Evolutionary conservation across 2,329 filamentous ascomycete species (phyloP).

Genomic region (Fusarium gaditjirri): DNA sequence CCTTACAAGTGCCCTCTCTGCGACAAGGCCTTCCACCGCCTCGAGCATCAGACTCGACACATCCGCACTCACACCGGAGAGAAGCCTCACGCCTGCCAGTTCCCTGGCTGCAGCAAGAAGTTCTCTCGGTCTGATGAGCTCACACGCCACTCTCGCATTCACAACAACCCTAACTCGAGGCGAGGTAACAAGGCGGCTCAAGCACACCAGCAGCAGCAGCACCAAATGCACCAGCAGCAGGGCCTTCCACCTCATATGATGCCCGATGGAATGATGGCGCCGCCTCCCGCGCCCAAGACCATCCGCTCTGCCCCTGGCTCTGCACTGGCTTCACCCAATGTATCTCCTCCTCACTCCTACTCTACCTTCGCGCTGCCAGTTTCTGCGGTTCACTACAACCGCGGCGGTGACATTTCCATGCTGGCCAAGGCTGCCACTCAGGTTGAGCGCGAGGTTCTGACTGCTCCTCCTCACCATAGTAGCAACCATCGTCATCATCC

Average conservation of each 20-base stretch:
- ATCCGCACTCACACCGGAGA: conserved; percentile 98
- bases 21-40: conserved; percentile 97
- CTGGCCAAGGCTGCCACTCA: conserved; percentile 70
- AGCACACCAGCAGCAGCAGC: conserved; percentile 52
- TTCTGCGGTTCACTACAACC: conserved; percentile 61
- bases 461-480: conserved; percentile 54
- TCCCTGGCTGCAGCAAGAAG: conserved; percentile 94
- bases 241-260: conserved; percentile 57
- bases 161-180: conserved; percentile 98
- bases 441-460: conserved; percentile 67
- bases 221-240: conserved; percentile 52
- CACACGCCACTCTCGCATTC: conserved; percentile 95
- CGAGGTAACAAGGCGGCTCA: conserved; percentile 82
- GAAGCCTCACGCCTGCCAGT: conserved; percentile 96
- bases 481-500: conserved; percentile 62
- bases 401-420: conserved; percentile 66
- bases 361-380: conserved; percentile 71
- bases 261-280: conserved; percentile 78
- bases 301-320: conserved; percentile 91
- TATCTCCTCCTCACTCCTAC: conserved; percentile 93
- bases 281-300: conserved; percentile 77
- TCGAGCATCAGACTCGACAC: conserved; percentile 92
- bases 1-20: conserved; percentile 99
- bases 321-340: conserved; percentile 89
- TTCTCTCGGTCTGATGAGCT: conserved; percentile 97